phyloP scores from a whole-genome alignment of 768 basidiomycete species.

The Naganishia vaughanmartiniae region DNA sequence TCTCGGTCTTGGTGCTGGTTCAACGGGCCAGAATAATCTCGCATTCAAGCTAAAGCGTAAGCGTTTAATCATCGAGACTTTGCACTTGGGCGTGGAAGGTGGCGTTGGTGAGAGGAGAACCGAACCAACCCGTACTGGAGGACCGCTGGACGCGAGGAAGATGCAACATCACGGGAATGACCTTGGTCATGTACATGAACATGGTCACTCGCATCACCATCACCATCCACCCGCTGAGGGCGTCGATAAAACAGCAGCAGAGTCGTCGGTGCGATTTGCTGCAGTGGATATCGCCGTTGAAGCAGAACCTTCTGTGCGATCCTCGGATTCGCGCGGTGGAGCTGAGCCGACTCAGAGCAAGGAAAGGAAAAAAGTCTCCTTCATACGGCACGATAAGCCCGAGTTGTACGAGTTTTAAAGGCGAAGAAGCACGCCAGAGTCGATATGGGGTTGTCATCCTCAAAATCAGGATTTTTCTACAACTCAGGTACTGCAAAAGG shows the following conservation, averaged over 20 bases:
- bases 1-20: constrained; percentile 65
- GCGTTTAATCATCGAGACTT: constrained; percentile 81
- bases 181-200: constrained; percentile 34
- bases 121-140: constrained; percentile 34
- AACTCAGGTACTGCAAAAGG: not conserved
- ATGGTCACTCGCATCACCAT: constrained; percentile 6
- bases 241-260: constrained; percentile 21
- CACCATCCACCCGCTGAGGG: constrained; percentile 15
- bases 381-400: constrained; percentile 47
- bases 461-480: not conserved
- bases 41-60: constrained; percentile 90
- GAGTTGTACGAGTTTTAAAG: constrained; percentile 52
- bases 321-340: not conserved
- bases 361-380: constrained; percentile 33
- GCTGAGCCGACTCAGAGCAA: constrained; percentile 7
- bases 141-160: constrained; percentile 26
- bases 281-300: constrained; percentile 25
- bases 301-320: not conserved
- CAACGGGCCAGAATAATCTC: constrained; percentile 84
- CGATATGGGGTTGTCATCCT: not conserved
- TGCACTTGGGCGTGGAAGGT: constrained; percentile 61
- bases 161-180: constrained; percentile 29
- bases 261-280: constrained; percentile 27
- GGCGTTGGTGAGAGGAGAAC: constrained; percentile 51
- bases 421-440: not conserved